These are phyloP conservation scores for Osmozyma mogii DNA, from an alignment of 805 yeast species.

Conservation along the genomic window DNA sequence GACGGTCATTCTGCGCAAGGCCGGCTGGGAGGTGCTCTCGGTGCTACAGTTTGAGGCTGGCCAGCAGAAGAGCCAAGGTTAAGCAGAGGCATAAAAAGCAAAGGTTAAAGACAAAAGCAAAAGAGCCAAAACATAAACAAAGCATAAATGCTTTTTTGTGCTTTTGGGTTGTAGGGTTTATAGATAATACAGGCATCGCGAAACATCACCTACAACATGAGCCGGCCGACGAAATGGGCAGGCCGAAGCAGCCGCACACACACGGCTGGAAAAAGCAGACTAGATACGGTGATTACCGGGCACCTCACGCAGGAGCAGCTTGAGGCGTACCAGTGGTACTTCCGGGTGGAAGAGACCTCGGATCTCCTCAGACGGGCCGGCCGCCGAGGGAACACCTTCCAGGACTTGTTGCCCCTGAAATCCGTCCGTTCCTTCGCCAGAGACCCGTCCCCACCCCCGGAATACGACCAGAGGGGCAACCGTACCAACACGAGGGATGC, in stretches of 20 bases:
- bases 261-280: no score
- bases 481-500: slow-evolving; percentile 79
- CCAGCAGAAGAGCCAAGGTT: neutral
- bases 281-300: slow-evolving; percentile 31
- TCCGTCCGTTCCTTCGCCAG: slow-evolving; percentile 24
- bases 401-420: slow-evolving; percentile 42
- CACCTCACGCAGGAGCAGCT: slow-evolving; percentile 61
- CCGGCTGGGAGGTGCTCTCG: slow-evolving; percentile 92
- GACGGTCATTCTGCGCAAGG: slow-evolving; percentile 59
- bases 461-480: slow-evolving; percentile 74
- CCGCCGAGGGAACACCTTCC: slow-evolving; percentile 16
- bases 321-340: slow-evolving; percentile 60
- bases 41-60: slow-evolving; percentile 48
- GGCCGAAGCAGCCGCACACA: no score
- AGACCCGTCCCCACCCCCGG: slow-evolving; percentile 91
- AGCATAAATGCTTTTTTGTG: no score
- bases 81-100: no score
- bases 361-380: slow-evolving; percentile 39
- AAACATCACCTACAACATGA: no score
- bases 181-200: no score
- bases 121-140: no score
- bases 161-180: no score
- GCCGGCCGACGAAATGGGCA: no score
- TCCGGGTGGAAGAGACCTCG: slow-evolving; percentile 76
- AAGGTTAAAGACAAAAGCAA: no score